A percentile compares a stretch with the other conserved stretches of the same genome.
Evolutionary conservation across 1,284 basidiomycete species (phyloP).

Genomic region (Xerocomus cyaneibrunnescens): DNA sequence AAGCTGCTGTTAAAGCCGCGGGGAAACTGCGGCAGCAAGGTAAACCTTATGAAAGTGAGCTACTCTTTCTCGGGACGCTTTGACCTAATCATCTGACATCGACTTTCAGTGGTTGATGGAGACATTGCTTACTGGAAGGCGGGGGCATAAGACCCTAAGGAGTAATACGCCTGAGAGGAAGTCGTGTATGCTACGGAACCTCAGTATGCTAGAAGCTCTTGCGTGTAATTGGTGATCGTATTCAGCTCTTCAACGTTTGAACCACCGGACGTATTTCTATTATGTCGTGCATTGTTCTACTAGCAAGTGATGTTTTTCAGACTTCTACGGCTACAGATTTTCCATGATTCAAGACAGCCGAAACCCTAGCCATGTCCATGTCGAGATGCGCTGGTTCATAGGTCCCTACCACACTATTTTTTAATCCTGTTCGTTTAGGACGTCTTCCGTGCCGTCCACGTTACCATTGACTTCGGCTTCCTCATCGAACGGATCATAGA

Average conservation of each 20-base stretch:
- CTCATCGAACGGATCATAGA: conserved; percentile 47
- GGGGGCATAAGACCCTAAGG: conserved; percentile 44
- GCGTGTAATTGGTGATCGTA: conserved; percentile 12
- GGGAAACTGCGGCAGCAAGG: conserved; percentile 97
- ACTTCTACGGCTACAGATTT: no score
- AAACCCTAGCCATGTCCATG: no score
- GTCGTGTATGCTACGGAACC: conserved; percentile 11
- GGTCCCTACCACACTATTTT: not conserved
- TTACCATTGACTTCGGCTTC: conserved; percentile 19
- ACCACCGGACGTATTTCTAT: no score
- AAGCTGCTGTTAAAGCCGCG: conserved; percentile 90
- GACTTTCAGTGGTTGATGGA: conserved; percentile 67
- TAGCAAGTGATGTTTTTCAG: no score
- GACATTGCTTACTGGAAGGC: conserved; percentile 86
- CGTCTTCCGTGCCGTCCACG: conserved; percentile 15
- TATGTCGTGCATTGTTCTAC: no score
- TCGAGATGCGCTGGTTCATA: no score
- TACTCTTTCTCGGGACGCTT: conserved; percentile 1
- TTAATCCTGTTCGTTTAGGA: conserved; percentile 15
- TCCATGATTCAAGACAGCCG: no score
- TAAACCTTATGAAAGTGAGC: conserved; percentile 91
- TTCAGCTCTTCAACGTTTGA: not conserved
- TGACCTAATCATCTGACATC: conserved; percentile 4
- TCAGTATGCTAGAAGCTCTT: conserved; percentile 19
- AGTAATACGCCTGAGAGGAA: not conserved